phyloP scores from a whole-genome alignment of 2,329 filamentous ascomycete genomes.

The Colletotrichum falcatum region DNA sequence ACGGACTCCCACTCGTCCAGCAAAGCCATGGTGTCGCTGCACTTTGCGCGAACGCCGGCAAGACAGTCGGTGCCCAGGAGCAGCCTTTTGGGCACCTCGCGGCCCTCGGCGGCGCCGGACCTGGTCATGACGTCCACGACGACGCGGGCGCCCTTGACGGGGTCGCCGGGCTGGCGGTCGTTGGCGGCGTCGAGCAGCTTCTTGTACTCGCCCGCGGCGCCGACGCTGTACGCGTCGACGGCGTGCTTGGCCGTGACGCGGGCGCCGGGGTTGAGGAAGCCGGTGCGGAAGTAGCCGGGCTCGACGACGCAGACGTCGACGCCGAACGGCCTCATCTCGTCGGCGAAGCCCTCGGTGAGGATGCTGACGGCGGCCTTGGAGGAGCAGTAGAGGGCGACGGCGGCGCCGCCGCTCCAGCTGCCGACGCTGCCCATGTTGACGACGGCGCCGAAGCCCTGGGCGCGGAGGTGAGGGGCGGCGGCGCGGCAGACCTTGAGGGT shows the following conservation, averaged over 20 bases:
- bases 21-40: conserved; percentile 54
- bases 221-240: conserved; percentile 49
- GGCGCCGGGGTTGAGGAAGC: conserved; percentile 56
- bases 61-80: conserved; percentile 66
- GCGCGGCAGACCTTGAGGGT: conserved; percentile 61
- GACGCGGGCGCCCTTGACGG: conserved; percentile 63
- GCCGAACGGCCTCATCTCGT: conserved; percentile 60
- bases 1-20: conserved; percentile 64
- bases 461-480: conserved; percentile 60
- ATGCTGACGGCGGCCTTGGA: conserved; percentile 61
- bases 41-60: conserved; percentile 56
- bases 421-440: conserved; percentile 62
- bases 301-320: conserved; percentile 59
- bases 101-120: conserved; percentile 60
- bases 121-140: conserved; percentile 67
- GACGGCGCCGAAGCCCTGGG: conserved; percentile 49
- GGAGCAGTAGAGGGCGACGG: conserved; percentile 56
- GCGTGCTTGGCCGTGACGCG: conserved; percentile 46
- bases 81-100: conserved; percentile 64
- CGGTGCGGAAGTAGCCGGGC: conserved; percentile 66
- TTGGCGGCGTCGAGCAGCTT: conserved; percentile 51
- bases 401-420: conserved; percentile 55
- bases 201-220: conserved; percentile 47
- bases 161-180: conserved; percentile 66
- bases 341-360: conserved; percentile 56